Percentiles rank a stretch among this genome's conserved stretches.
Conservation (phyloP, 352 stramenopile genomes). For the Phytopythium sindhum region DNA sequence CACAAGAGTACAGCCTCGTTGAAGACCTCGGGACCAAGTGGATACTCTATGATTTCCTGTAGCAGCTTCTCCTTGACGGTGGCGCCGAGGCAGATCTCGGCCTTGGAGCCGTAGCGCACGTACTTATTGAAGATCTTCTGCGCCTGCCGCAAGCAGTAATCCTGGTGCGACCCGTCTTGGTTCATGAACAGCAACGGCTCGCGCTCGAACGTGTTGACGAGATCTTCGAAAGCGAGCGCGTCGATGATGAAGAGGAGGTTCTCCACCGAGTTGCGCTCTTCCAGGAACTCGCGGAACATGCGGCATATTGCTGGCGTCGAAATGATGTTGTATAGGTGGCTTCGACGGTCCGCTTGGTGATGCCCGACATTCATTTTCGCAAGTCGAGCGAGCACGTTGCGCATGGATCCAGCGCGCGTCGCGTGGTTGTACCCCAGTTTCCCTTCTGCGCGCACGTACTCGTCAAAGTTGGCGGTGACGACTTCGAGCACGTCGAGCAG, state of each 20-base stretch:
- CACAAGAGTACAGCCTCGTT: constrained; percentile 54
- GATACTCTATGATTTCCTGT: constrained; percentile 41
- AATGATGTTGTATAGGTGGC: constrained; percentile 48
- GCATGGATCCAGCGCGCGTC: constrained; percentile 37
- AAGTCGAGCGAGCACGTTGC: constrained; percentile 51
- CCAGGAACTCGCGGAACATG: constrained; percentile 58
- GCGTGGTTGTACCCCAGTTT: constrained; percentile 36
- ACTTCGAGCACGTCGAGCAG: constrained; percentile 57
- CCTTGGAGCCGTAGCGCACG: constrained; percentile 65
- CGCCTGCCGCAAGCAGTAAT: constrained; percentile 57
- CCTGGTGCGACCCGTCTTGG: constrained; percentile 31
- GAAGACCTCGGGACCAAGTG: constrained; percentile 46
- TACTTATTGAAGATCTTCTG: constrained; percentile 83
- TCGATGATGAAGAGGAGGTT: constrained; percentile 69
- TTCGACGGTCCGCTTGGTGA: constrained; percentile 29
- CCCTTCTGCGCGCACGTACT: constrained; percentile 39
- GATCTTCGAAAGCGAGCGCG: constrained; percentile 59
- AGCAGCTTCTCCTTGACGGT: constrained; percentile 46
- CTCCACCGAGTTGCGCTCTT: constrained; percentile 53
- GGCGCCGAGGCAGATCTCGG: constrained; percentile 48
- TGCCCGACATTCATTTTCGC: constrained; percentile 33
- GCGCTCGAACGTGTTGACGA: constrained; percentile 52
- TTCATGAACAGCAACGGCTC: constrained; percentile 8
- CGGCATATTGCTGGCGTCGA: constrained; percentile 42
- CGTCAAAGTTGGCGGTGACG: constrained; percentile 51